Base-by-base conservation (phyloP, 352 stramenopile genomes). In the Aphanomyces astaci region DNA sequence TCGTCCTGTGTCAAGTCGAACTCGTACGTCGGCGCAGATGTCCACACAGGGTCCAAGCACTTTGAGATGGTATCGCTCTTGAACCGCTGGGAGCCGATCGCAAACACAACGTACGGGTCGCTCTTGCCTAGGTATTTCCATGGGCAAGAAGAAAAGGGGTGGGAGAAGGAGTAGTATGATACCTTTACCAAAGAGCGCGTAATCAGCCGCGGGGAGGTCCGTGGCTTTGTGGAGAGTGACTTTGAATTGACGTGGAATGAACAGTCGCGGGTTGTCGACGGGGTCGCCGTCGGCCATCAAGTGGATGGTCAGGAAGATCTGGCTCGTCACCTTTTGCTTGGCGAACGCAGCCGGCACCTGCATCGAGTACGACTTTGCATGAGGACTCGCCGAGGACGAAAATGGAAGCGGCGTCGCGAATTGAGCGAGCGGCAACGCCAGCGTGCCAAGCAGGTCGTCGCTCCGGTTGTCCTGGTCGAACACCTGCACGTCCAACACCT, bases 401-500 rank as follows among this genome's bases (percentile, higher is more conserved):
- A 36, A 25, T n/a, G 39, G 33, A 22, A 30, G 19, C 28, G 51
- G 56, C 11, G 22, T 65, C 17, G 56, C 56, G 48, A 65, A 65
- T 28, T 65, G 56, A 22, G 56, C 56, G 40, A 65, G 56, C 17
- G 56, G 56, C 15, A 65, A 52, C 4, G 56, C 56, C 15, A 65
- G 7, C 36, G 36, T 65, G 10, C 33, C 56, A 22, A 65, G 36
- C 7, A 65, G 22, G 33, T 65, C 56, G 56, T 65, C 56, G 0
- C 22, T 39, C 9, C 19, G 31, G 22, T 36, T 48, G 25, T 65
- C 56, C 25, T 65, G 17, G 40, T 65, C 56, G 19, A 53, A 52
- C 32, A 65, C 56, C 30, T 65, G 56, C n/a, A 65, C 39, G 27
- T 65, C 56, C 17, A 65, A 39, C 25, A 65, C 56, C 40, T 65